A percentile compares a stretch with the other conserved stretches of the same genome.
phyloP scores from a whole-genome alignment of 805 yeast genomes.

The Metschnikowia borealis region DNA sequence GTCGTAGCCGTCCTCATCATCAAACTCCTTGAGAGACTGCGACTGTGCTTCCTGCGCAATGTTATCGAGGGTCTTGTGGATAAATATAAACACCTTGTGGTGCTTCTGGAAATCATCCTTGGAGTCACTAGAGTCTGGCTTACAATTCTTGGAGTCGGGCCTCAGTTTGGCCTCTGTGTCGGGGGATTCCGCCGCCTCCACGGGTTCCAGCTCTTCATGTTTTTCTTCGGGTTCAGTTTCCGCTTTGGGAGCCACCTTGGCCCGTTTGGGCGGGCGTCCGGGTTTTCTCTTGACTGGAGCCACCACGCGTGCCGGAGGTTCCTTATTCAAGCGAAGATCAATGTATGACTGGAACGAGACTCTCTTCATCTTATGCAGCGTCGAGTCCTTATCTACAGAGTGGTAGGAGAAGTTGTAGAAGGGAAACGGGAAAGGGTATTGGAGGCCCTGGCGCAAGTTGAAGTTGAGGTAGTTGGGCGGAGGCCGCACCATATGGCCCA shows the following conservation, averaged over 20 bases:
- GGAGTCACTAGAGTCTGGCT: neutral
- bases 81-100: conserved; percentile 7
- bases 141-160: neutral
- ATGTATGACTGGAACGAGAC: conserved; percentile 33
- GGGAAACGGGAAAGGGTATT: conserved; percentile 44
- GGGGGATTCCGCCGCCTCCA: neutral
- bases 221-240: neutral
- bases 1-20: conserved; percentile 11
- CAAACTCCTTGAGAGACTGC: conserved; percentile 5
- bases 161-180: neutral
- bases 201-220: neutral
- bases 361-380: conserved; percentile 20
- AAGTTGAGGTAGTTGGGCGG: conserved; percentile 35
- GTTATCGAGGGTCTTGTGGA: conserved; percentile 5
- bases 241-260: neutral
- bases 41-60: conserved; percentile 5
- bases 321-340: conserved; percentile 31
- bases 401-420: conserved; percentile 44
- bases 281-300: neutral
- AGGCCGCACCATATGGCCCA: conserved; percentile 38
- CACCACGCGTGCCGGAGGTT: neutral
- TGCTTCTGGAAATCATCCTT: conserved; percentile 7
- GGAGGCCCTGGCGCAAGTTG: conserved; percentile 37
- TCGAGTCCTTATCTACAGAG: conserved; percentile 26
- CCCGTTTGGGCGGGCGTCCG: neutral